Conservation (phyloP, 176 grass and related monocot species). For the Thinopyrum elongatum region DNA sequence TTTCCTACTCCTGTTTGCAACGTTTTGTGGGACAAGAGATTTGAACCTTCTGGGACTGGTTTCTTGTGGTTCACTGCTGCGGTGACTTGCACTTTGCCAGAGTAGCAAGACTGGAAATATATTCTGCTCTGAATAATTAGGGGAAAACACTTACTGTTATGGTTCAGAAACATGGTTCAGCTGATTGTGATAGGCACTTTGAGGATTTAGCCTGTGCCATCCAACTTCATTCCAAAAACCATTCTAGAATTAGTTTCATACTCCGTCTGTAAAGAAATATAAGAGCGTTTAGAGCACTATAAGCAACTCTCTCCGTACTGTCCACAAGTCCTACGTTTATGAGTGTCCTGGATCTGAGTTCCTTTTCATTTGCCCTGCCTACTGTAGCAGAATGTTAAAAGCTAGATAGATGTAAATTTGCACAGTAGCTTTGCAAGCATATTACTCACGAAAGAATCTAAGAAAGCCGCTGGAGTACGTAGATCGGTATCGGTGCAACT, state of each 20-base stretch:
- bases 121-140: not conserved
- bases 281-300: no score
- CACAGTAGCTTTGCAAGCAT: not conserved
- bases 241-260: not conserved
- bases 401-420: not conserved
- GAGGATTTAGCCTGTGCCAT: not conserved
- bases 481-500: not conserved
- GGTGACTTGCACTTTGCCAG: not conserved
- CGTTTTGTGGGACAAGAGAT: no score
- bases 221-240: not conserved
- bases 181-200: not conserved
- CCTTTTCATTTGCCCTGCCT: not conserved
- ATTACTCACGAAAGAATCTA: not conserved
- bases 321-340: not conserved
- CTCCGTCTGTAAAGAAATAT: no score
- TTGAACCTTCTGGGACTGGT: not conserved
- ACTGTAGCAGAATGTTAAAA: not conserved
- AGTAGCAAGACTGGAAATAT: constrained; percentile 3
- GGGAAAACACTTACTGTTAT: not conserved
- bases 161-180: not conserved
- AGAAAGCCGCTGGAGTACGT: not conserved
- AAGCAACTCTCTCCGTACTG: not conserved
- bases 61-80: not conserved
- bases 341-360: not conserved
- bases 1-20: not conserved